phyloP scores from a whole-genome alignment of 148 eudicot genomes.

The Bassia scoparia region DNA sequence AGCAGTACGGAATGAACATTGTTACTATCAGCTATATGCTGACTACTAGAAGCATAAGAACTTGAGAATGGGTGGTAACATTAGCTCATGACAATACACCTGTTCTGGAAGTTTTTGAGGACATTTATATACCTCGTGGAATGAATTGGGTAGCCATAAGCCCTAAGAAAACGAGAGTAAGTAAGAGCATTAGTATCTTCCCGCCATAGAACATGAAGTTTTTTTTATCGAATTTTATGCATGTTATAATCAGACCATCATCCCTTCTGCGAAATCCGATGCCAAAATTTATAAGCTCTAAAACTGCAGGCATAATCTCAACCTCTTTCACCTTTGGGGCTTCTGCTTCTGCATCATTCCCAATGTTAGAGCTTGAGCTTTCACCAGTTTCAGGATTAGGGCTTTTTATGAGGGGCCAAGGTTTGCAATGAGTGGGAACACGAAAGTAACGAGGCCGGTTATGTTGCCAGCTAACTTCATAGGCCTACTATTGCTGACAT shows the following conservation, averaged over 20 bases:
- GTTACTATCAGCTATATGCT: too few species aligned
- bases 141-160: conserved; percentile 33
- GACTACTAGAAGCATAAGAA: neutral
- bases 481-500: too few species aligned
- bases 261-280: conserved; percentile 21
- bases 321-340: conserved; percentile 37
- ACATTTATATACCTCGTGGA: neutral
- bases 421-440: neutral
- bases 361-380: neutral
- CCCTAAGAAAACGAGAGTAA: conserved; percentile 26
- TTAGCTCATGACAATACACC: neutral
- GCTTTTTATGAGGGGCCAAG: too few species aligned
- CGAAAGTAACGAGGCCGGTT: too few species aligned
- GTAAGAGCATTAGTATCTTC: conserved; percentile 31
- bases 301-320: conserved; percentile 44
- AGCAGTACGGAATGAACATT: too few species aligned
- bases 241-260: neutral
- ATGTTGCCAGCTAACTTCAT: too few species aligned
- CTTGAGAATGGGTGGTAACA: neutral
- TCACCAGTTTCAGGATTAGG: neutral
- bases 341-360: neutral
- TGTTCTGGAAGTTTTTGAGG: neutral
- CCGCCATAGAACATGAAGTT: conserved; percentile 24
- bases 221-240: conserved; percentile 19
- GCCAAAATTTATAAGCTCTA: conserved; percentile 27